phyloP scores from a whole-genome alignment of 768 basidiomycete genomes.

The Auriscalpium vulgare region DNA sequence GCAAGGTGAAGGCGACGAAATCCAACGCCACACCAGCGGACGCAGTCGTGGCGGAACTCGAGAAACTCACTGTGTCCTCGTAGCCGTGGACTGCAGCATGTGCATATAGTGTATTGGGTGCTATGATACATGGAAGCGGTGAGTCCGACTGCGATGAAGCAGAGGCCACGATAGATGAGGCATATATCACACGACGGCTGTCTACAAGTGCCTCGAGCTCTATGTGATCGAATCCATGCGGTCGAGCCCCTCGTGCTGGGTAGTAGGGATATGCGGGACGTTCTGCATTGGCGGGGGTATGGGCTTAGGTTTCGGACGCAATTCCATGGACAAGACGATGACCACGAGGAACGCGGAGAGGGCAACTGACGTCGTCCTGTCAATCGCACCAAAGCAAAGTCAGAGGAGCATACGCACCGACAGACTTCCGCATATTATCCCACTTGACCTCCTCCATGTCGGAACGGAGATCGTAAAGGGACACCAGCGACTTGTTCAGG shows the following conservation, averaged over 20 bases:
- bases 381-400: background rate
- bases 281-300: slow-evolving; percentile 19
- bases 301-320: slow-evolving; percentile 37
- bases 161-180: background rate
- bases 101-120: background rate
- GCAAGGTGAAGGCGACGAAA: slow-evolving; percentile 8
- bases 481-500: slow-evolving; percentile 66
- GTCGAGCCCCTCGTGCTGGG: slow-evolving; percentile 2
- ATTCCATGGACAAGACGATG: slow-evolving; percentile 64
- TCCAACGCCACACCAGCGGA: slow-evolving; percentile 22
- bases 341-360: slow-evolving; percentile 59
- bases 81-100: background rate
- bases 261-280: background rate
- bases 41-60: slow-evolving; percentile 41
- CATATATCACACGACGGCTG: background rate
- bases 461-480: slow-evolving; percentile 70
- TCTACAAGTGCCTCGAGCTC: background rate
- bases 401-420: slow-evolving; percentile 40
- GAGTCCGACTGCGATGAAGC: background rate
- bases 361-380: slow-evolving; percentile 34
- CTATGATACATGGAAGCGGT: background rate
- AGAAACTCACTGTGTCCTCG: slow-evolving; percentile 42
- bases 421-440: slow-evolving; percentile 82
- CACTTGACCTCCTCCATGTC: slow-evolving; percentile 81
- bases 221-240: slow-evolving; percentile 8